These are phyloP conservation scores for Acanthamoeba royreba DNA, from an alignment of 208 protist species.

Conservation along the genomic window DNA sequence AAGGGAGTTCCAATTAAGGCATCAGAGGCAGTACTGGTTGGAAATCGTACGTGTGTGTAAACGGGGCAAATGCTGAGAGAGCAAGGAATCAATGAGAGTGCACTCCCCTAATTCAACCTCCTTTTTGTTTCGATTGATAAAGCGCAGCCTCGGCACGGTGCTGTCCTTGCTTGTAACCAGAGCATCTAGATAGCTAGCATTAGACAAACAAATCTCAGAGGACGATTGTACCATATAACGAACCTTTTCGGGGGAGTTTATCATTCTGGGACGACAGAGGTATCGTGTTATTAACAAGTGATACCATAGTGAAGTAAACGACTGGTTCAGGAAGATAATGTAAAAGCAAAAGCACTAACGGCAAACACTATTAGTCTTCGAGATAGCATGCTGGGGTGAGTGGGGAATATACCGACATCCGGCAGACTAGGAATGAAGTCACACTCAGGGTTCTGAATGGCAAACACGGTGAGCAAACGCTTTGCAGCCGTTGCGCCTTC, in stretches of 20 bases:
- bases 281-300: too few species aligned
- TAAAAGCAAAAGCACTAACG: too few species aligned
- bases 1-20: too few species aligned
- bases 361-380: too few species aligned
- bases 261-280: too few species aligned
- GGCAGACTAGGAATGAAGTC: background rate
- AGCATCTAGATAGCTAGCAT: background rate
- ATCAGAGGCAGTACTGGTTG: background rate
- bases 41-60: background rate
- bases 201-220: background rate
- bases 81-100: background rate
- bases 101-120: background rate
- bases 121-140: background rate
- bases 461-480: background rate
- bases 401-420: background rate
- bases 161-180: too few species aligned
- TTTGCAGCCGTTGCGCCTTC: background rate
- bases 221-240: background rate
- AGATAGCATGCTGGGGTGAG: too few species aligned
- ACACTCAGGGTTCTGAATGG: background rate
- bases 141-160: background rate
- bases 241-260: background rate
- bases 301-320: background rate
- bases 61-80: background rate
- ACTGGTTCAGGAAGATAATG: background rate